These are phyloP conservation scores for Penicillium canariense DNA, from an alignment of 495 filamentous ascomycete genomes.

Conservation along the genomic window DNA sequence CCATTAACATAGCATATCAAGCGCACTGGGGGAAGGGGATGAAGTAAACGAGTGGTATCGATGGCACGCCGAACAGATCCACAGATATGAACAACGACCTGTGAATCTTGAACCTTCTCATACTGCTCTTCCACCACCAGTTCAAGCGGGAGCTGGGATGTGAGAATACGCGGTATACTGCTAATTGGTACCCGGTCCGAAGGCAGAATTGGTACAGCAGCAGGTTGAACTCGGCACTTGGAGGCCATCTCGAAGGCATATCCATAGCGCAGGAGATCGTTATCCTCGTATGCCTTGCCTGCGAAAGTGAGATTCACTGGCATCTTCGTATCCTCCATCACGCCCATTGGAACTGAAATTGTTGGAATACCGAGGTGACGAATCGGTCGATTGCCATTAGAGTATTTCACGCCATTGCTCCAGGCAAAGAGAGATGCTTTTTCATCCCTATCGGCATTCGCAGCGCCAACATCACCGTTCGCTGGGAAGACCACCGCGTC, in stretches of 20 bases:
- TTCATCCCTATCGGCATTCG: constrained; percentile 29
- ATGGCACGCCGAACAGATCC: constrained; percentile 15
- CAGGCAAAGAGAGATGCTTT: constrained; percentile 29
- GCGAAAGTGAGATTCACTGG: constrained; percentile 39
- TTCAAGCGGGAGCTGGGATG: not conserved
- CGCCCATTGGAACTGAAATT: constrained; percentile 37
- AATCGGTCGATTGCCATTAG: constrained; percentile 35
- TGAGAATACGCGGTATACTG: not conserved
- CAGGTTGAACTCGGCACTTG: constrained; percentile 23
- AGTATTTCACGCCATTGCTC: constrained; percentile 39
- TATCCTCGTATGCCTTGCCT: constrained; percentile 35
- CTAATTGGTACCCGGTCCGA: constrained; percentile 23
- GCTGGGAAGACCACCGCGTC: constrained; percentile 38
- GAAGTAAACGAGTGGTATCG: not conserved
- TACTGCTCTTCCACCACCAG: constrained; percentile 21
- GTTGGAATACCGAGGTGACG: constrained; percentile 38
- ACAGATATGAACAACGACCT: constrained; percentile 18
- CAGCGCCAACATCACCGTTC: constrained; percentile 32
- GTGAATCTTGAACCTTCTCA: constrained; percentile 21
- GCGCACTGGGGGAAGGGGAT: too few species aligned
- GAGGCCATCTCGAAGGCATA: constrained; percentile 33
- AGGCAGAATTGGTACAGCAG: constrained; percentile 24
- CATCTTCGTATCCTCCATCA: constrained; percentile 37
- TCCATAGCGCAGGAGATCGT: constrained; percentile 27
- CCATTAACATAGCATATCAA: constrained; percentile 29